phyloP scores from a whole-genome alignment of 2,329 filamentous ascomycete genomes.

The Chrysosporium queenslandicum region DNA sequence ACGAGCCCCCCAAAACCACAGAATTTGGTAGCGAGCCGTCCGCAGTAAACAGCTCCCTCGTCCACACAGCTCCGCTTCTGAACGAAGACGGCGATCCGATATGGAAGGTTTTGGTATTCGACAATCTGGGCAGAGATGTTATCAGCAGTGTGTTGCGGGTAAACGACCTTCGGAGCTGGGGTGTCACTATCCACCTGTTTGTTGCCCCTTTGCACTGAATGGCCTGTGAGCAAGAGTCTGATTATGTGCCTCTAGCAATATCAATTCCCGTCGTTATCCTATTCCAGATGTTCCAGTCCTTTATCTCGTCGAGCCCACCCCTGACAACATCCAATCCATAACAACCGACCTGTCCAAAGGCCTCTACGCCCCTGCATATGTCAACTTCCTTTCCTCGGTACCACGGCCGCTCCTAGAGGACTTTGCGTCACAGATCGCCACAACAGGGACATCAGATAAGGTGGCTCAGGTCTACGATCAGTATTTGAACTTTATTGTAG shows the following conservation, averaged over 20 bases:
- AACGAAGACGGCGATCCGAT: conserved; percentile 83
- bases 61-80: conserved; percentile 66
- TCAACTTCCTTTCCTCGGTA: conserved; percentile 94
- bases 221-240: too few species aligned
- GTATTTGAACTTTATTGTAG: conserved; percentile 94
- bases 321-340: conserved; percentile 69
- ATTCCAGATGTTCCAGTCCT: conserved; percentile 95
- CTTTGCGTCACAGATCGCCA: conserved; percentile 78
- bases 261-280: conserved; percentile 68
- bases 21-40: conserved; percentile 47
- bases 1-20: conserved; percentile 48
- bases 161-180: conserved; percentile 82
- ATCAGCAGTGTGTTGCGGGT: conserved; percentile 94
- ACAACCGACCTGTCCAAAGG: conserved; percentile 76
- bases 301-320: conserved; percentile 85
- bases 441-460: conserved; percentile 73
- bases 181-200: conserved; percentile 93
- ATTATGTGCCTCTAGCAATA: conserved; percentile 56
- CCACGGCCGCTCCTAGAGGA: conserved; percentile 85
- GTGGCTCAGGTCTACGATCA: conserved; percentile 93
- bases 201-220: too few species aligned
- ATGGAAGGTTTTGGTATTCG: conserved; percentile 96
- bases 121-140: conserved; percentile 81
- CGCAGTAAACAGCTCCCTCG: conserved; percentile 51
- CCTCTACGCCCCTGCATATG: conserved; percentile 84